These are phyloP conservation scores for Beauveria sp. DNA, from an alignment of 2,329 filamentous ascomycete genomes.

Conservation along the genomic window DNA sequence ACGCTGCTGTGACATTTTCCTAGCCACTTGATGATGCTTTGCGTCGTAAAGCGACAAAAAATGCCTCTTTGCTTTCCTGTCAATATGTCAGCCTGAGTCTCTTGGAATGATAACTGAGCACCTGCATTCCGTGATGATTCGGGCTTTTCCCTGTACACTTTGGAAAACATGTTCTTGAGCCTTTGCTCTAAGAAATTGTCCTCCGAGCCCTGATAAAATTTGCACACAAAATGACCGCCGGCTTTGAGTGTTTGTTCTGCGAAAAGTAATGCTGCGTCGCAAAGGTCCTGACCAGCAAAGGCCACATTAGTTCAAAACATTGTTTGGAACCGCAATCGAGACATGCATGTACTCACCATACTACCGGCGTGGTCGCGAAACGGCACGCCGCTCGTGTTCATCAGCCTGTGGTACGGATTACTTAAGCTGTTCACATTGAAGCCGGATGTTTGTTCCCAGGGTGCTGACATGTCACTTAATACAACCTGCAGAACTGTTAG, in stretches of 20 bases:
- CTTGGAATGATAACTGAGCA: constrained; percentile 14
- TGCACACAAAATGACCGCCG: constrained; percentile 90
- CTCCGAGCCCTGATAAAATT: constrained; percentile 89
- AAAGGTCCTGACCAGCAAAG: constrained; percentile 63
- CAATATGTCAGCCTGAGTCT: neutral
- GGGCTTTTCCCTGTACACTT: constrained; percentile 82
- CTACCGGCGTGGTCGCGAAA: constrained; percentile 88
- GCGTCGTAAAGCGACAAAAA: constrained; percentile 71
- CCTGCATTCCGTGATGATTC: constrained; percentile 79
- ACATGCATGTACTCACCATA: constrained; percentile 59
- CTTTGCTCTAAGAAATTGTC: constrained; percentile 71
- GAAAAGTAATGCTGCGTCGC: constrained; percentile 76
- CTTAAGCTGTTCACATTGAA: constrained; percentile 84
- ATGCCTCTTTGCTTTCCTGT: constrained; percentile 60
- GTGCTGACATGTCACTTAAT: constrained; percentile 97
- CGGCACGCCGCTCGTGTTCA: constrained; percentile 88
- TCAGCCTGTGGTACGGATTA: constrained; percentile 96
- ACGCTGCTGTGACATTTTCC: neutral
- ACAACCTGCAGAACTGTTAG: constrained; percentile 52
- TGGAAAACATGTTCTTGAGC: constrained; percentile 68
- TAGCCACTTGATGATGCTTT: constrained; percentile 32
- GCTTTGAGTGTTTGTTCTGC: constrained; percentile 72
- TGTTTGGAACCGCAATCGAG: neutral
- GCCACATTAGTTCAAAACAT: neutral
- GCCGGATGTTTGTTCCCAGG: constrained; percentile 76